Base-by-base conservation (phyloP, 208 protist species). In the Wallacemonas sp. region DNA sequence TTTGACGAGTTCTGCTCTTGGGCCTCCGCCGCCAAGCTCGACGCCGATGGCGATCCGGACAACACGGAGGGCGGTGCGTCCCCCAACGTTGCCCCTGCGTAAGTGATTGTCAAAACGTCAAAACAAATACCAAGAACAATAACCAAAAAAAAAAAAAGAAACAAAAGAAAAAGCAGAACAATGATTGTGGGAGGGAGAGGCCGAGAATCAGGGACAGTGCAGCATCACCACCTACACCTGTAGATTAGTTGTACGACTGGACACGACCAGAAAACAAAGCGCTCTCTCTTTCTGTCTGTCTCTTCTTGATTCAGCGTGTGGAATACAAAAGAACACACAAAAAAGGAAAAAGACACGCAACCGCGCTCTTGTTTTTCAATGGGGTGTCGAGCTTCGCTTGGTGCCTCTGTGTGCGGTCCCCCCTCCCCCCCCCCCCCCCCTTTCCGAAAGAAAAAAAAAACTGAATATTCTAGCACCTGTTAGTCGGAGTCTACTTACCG, bases 1-100 rank as follows among this genome's bases (percentile, higher is more conserved):
- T 94, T 96, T 48, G 81, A 92, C 73, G 87, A 96, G 77, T 84
- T 95, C 59, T 77, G 83, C 29, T 57, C 64, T 16, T 95, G 80
- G 86, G 84, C 77, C 22, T 55, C 74, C 1, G 76, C 67, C 5
- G 42, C 77, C 31, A 85, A 88, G 74, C 79, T 95, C 20, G 77
- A 87, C 41, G 67, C 61, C 4, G 80, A 84, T 46, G 82, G 81
- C 39, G 86, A 93, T 63, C 77, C 72, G 64, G 77, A 86, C 55
- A 79, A 80, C 42, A 46, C 62, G 25, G 45, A 62, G 29, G 20
- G 54, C 29, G 33, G 41, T 48, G 29, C 57, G 8, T 42, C 26
- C 33, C 38, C 62, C 39, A 57, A 33, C 57, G 61, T 22, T 14
- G 7, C 42, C 57, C 62, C 57, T 33, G 36, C 62, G 57, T 61